Base-by-base conservation (phyloP, 768 basidiomycete species). In the Cystoderma amianthinum region DNA sequence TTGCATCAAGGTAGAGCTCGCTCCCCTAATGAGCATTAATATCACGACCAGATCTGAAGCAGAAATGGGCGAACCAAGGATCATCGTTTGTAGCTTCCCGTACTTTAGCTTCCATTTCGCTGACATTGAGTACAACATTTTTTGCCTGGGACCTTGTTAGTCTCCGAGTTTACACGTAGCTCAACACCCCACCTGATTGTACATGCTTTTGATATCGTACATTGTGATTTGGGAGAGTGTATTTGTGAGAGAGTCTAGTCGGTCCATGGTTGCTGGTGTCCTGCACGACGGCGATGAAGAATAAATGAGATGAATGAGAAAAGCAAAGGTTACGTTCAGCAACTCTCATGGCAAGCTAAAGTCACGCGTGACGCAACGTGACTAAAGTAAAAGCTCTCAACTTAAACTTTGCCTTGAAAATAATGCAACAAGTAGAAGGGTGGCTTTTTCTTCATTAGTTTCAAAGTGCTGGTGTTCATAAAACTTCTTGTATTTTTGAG, bases 61-160 rank as follows among this genome's bases (percentile, higher is more conserved):
- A n/a, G 9, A 4, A 12, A 30, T 22, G n/a, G n/a, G 64, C 79
- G 50, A 57, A 96, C 95, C 96, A 99, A 43, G 96, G 85, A 48
- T 99, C 96, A 52, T 97, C 93, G 45, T 97, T 98, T 0, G 96
- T 99, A 2, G 95, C 96, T 46, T 97, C 95, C 48, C 80, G 73
- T 13, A 98, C 95, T 65, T 96, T 98, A 5, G 86, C 87, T 62
- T 99, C 95, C 80, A 89, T 95, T 67, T 97, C 95, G 52, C 85
- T 90, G 45, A 97, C 74, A 64, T 98, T 98, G 52, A 99, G 74
- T 15, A 98, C 94, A 46, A 92, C 82, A 62, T 96, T 96, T 71
- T 91, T 95, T 20, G 95, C 95, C 87, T 93, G 46, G 32, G 32
- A 32, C 23, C 28, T 23, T 10, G 45, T 36, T 38, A 41, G 44